These are phyloP conservation scores for Leccinum fuscescens DNA, from an alignment of 1,284 basidiomycete genomes.

Conservation along the genomic window DNA sequence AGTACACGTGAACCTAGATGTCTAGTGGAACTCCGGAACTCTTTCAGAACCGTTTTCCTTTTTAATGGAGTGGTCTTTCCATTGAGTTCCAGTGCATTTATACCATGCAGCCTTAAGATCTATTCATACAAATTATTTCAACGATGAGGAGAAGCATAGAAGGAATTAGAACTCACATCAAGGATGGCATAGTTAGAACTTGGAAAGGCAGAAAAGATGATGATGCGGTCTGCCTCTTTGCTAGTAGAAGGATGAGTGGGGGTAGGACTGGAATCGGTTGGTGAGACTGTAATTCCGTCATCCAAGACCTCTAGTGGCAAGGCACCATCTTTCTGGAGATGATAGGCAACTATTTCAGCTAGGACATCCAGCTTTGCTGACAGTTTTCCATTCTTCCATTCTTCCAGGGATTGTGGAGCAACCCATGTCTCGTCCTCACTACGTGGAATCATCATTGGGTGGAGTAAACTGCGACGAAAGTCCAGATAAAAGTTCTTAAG, in stretches of 20 bases:
- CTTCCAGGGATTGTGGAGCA: not conserved
- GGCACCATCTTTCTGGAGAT: not conserved
- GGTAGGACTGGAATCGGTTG: not conserved
- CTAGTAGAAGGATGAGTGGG: not conserved
- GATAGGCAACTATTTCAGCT: not conserved
- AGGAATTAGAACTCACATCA: not conserved
- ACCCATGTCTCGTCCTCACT: not conserved
- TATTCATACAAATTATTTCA: not conserved
- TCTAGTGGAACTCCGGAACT: not conserved
- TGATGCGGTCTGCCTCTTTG: not conserved
- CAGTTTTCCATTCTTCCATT: not conserved
- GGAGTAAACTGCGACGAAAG: not conserved
- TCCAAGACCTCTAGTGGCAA: not conserved
- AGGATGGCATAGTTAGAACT: not conserved
- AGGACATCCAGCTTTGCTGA: not conserved
- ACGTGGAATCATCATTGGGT: not conserved
- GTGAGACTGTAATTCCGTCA: not conserved
- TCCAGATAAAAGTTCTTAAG: slow-evolving; percentile 7
- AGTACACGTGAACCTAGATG: not conserved
- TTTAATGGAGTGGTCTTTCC: not conserved
- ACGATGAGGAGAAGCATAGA: not conserved
- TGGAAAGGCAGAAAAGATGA: not conserved
- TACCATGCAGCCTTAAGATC: not conserved
- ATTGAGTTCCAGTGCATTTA: not conserved
- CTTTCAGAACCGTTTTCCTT: not conserved